Base-by-base conservation (phyloP, 805 yeast genomes). In the Kodamaea lidongshanica region DNA sequence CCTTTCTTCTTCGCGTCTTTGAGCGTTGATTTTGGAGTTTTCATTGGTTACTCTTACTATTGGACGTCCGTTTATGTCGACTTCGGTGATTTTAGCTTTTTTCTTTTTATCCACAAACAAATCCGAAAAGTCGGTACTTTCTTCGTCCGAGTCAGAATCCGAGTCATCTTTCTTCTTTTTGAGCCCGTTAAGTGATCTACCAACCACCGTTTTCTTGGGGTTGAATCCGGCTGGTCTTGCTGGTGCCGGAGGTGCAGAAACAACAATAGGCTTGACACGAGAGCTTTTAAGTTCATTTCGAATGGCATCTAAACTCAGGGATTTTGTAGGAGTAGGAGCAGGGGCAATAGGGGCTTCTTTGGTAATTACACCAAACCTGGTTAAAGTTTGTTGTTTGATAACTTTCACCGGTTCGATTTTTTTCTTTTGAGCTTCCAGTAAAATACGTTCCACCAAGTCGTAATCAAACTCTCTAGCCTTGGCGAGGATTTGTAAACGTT, bases 1-100 rank as follows among this genome's bases (percentile, higher is more conserved):
- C 32, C 77, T 61, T 37, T 80, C 80, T 49, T 81, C 88, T 22
- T 79, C 89, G 19, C 63, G 62, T 10, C 70, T 56, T 7, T 56
- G 55, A 12, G 44, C 41, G 33, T 58, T 58, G 16, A 63, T 47
- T 29, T 56, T 63, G 4, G 40, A 35, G 7, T 27, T 28, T 12
- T 20, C 30, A 7, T 47, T 41, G n/a, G 11, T 19, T 4, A 37
- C 21, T 23, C 42, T 56, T 5, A 40, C 27, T 5, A 61, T 32
- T 3, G 65, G 66, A 20, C 49, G 56, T 0, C 75, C 76, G 32
- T 64, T 46, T 6, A 67, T 56, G 42, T 65, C 77, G 16, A 65
- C 52, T 27, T 68, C 59, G 6, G 64, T 46, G 9, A 64, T 51
- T 40, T 59, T 63, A 1, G 58, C 40, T 30, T 52, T 56, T 27